Evolutionary conservation across 176 grass and related monocot species (phyloP).

Genomic region (Aechmea fasciata): DNA sequence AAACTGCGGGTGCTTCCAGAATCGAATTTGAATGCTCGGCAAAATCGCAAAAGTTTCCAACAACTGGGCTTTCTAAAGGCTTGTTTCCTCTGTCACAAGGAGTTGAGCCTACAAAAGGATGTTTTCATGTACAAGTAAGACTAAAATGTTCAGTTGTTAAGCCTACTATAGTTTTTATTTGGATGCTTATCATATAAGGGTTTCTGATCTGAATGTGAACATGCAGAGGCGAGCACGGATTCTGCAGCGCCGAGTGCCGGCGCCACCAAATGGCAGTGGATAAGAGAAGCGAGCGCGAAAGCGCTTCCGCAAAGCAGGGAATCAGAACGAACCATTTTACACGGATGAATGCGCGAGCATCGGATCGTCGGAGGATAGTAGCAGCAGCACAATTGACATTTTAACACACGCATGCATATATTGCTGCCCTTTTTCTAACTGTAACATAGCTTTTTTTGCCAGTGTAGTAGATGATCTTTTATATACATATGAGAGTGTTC

Average conservation of each 20-base stretch:
- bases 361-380: not conserved
- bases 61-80: slow-evolving; percentile 42
- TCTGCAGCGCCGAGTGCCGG: slow-evolving; percentile 51
- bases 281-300: slow-evolving; percentile 42
- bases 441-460: too few relatives aligned
- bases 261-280: slow-evolving; percentile 38
- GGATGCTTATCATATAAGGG: not conserved
- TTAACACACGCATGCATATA: too few relatives aligned
- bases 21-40: not conserved
- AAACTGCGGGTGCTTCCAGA: not conserved
- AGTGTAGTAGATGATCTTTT: too few relatives aligned
- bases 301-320: slow-evolving; percentile 23
- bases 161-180: too few relatives aligned
- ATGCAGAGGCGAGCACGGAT: slow-evolving; percentile 54
- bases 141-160: not conserved
- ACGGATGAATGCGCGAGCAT: not conserved
- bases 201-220: not conserved
- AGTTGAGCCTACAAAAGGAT: slow-evolving; percentile 47
- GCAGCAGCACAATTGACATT: not conserved
- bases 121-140: slow-evolving; percentile 75
- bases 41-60: not conserved
- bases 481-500: too few relatives aligned
- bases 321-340: not conserved
- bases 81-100: slow-evolving; percentile 55
- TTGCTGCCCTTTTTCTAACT: too few relatives aligned